Percentiles rank a stretch among this genome's conserved stretches.
Conservation (phyloP, 805 yeast species). For the Kluyveromyces dobzhanskii region DNA sequence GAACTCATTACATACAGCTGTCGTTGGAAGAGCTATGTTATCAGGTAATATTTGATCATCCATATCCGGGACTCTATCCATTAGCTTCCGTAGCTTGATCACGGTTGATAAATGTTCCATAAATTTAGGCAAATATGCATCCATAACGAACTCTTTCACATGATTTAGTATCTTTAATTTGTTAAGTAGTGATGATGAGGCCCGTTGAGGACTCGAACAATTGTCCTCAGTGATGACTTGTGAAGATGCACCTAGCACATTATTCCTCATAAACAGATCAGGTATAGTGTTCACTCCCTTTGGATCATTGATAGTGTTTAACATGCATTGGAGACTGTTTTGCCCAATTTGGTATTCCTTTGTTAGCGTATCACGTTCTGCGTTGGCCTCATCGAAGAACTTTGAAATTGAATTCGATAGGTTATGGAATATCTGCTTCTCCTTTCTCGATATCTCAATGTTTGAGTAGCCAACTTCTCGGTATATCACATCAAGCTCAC, state of each 20-base stretch:
- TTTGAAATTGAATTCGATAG: slow-evolving; percentile 42
- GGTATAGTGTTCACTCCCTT: slow-evolving; percentile 34
- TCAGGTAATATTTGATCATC: slow-evolving; percentile 1
- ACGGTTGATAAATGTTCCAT: slow-evolving; percentile 16
- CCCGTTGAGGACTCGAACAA: slow-evolving; percentile 25
- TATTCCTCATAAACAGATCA: slow-evolving; percentile 33
- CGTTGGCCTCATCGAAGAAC: slow-evolving; percentile 32
- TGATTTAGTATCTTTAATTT: slow-evolving; percentile 26
- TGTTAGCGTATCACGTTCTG: slow-evolving; percentile 28
- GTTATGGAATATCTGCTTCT: slow-evolving; percentile 39
- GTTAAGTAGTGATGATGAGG: slow-evolving; percentile 29
- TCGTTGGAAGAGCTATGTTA: background rate
- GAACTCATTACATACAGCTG: background rate
- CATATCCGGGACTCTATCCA: slow-evolving; percentile 4
- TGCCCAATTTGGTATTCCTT: slow-evolving; percentile 23
- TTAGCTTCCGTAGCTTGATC: slow-evolving; percentile 1
- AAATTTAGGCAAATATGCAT: slow-evolving; percentile 26
- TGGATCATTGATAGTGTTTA: slow-evolving; percentile 29
- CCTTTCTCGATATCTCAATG: slow-evolving; percentile 41
- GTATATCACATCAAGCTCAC: slow-evolving; percentile 39
- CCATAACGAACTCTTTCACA: slow-evolving; percentile 27
- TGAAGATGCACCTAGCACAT: slow-evolving; percentile 11
- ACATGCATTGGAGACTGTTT: slow-evolving; percentile 24
- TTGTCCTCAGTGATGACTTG: slow-evolving; percentile 11
- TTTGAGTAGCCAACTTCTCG: slow-evolving; percentile 47